A percentile compares a stretch with the other conserved stretches of the same genome.
These are phyloP conservation scores for Filobasidium wieringae DNA, from an alignment of 768 basidiomycete genomes.

Conservation along the genomic window DNA sequence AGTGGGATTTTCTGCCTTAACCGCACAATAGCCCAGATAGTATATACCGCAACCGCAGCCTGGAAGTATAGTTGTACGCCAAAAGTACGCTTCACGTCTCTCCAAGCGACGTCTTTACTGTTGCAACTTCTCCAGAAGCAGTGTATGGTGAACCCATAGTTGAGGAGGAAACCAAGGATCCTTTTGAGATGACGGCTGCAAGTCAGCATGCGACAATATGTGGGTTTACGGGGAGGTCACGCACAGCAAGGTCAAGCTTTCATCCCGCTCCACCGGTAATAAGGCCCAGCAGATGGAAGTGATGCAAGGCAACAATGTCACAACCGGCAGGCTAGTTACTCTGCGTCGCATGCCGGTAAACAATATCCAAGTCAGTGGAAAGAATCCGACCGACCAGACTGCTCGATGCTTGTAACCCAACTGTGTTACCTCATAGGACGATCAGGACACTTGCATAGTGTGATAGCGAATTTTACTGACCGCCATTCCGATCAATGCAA, in stretches of 20 bases:
- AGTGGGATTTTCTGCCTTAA: neutral
- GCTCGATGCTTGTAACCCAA: constrained; percentile 58
- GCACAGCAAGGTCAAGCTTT: constrained; percentile 53
- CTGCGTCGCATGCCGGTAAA: neutral
- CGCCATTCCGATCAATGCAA: neutral
- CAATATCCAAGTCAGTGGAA: constrained; percentile 46
- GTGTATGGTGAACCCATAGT: neutral
- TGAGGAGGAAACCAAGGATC: neutral
- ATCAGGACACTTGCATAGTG: too few relatives aligned
- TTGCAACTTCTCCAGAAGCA: neutral
- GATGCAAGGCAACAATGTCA: constrained; percentile 44
- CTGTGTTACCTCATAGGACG: constrained; percentile 36
- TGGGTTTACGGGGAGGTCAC: constrained; percentile 25
- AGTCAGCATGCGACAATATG: neutral
- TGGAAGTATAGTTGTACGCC: neutral
- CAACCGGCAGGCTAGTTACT: constrained; percentile 14
- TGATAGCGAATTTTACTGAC: neutral
- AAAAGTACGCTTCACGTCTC: neutral
- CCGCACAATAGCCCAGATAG: neutral
- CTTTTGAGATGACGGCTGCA: neutral
- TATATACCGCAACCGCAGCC: neutral
- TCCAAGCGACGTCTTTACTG: neutral
- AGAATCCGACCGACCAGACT: constrained; percentile 60
- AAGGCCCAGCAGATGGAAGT: constrained; percentile 60
- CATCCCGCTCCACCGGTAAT: constrained; percentile 59